Evolutionary conservation across 2,329 filamentous ascomycete species (phyloP).

Genomic region (Trichophyton rubrum): DNA sequence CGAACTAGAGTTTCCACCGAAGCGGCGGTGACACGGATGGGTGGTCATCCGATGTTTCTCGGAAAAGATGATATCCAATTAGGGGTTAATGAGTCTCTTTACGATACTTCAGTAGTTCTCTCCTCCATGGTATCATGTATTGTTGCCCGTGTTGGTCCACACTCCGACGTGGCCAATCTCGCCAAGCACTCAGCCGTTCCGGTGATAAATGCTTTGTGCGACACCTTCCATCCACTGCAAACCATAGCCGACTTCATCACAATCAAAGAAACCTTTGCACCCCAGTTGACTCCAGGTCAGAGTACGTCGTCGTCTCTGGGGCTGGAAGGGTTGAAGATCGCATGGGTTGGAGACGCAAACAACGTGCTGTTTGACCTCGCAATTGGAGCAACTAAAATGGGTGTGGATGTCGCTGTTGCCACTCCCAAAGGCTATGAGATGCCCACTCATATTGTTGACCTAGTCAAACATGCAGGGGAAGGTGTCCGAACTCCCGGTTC

Average conservation of each 20-base stretch:
- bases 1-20: slow-evolving; percentile 89
- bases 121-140: slow-evolving; percentile 86
- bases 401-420: slow-evolving; percentile 74
- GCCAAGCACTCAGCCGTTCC: slow-evolving; percentile 64
- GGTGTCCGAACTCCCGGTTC: slow-evolving; percentile 49
- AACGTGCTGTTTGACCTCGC: slow-evolving; percentile 93
- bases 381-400: slow-evolving; percentile 74
- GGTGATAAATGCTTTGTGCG: slow-evolving; percentile 77
- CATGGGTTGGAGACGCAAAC: slow-evolving; percentile 94
- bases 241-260: slow-evolving; percentile 90
- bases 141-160: slow-evolving; percentile 64
- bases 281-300: slow-evolving; percentile 21
- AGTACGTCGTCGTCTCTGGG: slow-evolving; percentile 43
- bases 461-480: slow-evolving; percentile 54
- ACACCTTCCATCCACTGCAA: slow-evolving; percentile 87
- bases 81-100: slow-evolving; percentile 85
- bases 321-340: slow-evolving; percentile 73
- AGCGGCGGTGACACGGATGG: slow-evolving; percentile 73
- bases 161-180: slow-evolving; percentile 59
- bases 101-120: slow-evolving; percentile 81
- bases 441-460: slow-evolving; percentile 56
- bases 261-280: slow-evolving; percentile 63
- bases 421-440: slow-evolving; percentile 78
- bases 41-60: slow-evolving; percentile 91
- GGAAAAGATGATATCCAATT: slow-evolving; percentile 94